These are phyloP conservation scores for Fragilaria crotonensis DNA, from an alignment of 108 stramenopile genomes.

Conservation along the genomic window DNA sequence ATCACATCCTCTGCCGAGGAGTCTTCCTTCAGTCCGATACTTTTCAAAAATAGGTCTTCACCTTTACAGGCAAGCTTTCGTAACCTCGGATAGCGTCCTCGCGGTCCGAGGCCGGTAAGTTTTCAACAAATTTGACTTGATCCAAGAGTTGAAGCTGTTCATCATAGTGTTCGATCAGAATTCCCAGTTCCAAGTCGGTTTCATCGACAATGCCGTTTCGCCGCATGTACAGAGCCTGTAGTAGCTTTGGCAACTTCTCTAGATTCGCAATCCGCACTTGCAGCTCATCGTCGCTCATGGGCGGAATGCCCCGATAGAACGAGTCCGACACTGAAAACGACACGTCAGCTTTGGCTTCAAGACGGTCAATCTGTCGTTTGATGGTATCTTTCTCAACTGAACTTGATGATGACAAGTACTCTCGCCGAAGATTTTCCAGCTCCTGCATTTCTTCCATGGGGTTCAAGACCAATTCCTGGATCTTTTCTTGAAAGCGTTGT, in stretches of 20 bases:
- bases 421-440: slow-evolving; percentile 16
- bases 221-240: slow-evolving; percentile 28
- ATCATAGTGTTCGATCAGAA: slow-evolving; percentile 30
- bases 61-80: slow-evolving; percentile 12
- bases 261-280: slow-evolving; percentile 22
- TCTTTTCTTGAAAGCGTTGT: slow-evolving; percentile 28
- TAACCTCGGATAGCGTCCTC: slow-evolving; percentile 23
- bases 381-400: slow-evolving; percentile 23
- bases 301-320: slow-evolving; percentile 1
- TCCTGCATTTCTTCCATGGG: slow-evolving; percentile 31
- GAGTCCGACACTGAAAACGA: neutral
- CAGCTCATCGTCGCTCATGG: slow-evolving; percentile 19
- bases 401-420: slow-evolving; percentile 20
- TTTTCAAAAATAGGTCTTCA: neutral
- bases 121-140: slow-evolving; percentile 17
- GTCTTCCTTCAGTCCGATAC: neutral
- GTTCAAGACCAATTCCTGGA: slow-evolving; percentile 18
- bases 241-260: slow-evolving; percentile 16
- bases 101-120: slow-evolving; percentile 25
- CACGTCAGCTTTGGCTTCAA: slow-evolving; percentile 15
- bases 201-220: slow-evolving; percentile 12
- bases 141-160: slow-evolving; percentile 29
- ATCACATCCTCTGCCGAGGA: neutral
- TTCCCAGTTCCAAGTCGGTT: slow-evolving; percentile 17
- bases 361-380: slow-evolving; percentile 20